Evolutionary conservation across 1,284 basidiomycete genomes (phyloP).

Genomic region (Earliella scabrosa): DNA sequence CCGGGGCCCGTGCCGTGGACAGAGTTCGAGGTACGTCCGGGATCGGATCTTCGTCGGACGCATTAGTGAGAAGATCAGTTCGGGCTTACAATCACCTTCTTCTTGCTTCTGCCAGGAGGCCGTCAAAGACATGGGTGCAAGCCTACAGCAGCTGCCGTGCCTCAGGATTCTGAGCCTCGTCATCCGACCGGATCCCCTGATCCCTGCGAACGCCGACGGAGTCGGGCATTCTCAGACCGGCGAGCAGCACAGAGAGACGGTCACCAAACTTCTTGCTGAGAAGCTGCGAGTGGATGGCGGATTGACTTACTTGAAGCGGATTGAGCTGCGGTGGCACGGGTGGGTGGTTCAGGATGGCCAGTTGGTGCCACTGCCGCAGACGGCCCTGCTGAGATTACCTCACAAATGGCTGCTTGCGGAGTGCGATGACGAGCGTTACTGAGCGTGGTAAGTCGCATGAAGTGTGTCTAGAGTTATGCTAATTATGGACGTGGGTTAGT

Average conservation of each 20-base stretch:
- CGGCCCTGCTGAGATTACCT: slow-evolving; percentile 22
- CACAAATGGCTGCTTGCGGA: slow-evolving; percentile 24
- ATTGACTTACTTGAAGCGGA: slow-evolving; percentile 17
- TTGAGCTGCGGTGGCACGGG: slow-evolving; percentile 33
- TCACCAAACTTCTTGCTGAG: slow-evolving; percentile 20
- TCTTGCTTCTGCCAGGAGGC: slow-evolving; percentile 11
- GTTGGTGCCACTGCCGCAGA: slow-evolving; percentile 18
- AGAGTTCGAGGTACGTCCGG: slow-evolving; percentile 20
- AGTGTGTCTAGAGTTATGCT: not conserved
- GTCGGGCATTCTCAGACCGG: not conserved
- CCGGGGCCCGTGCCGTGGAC: slow-evolving; percentile 17
- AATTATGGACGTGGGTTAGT: not conserved
- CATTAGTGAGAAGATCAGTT: not conserved
- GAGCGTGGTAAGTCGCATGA: not conserved
- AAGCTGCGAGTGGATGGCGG: slow-evolving; percentile 11
- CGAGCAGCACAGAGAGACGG: slow-evolving; percentile 15
- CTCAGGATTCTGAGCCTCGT: slow-evolving; percentile 24
- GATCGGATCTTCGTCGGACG: not conserved
- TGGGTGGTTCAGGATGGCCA: slow-evolving; percentile 21
- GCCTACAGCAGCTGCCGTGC: slow-evolving; percentile 11
- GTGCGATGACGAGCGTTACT: not conserved
- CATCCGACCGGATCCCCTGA: slow-evolving; percentile 26
- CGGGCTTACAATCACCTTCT: not conserved
- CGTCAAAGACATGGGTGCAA: slow-evolving; percentile 16
- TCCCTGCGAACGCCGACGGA: slow-evolving; percentile 4